Base-by-base conservation (phyloP, 2,329 filamentous ascomycete genomes). In the Calonectria hawksworthii region DNA sequence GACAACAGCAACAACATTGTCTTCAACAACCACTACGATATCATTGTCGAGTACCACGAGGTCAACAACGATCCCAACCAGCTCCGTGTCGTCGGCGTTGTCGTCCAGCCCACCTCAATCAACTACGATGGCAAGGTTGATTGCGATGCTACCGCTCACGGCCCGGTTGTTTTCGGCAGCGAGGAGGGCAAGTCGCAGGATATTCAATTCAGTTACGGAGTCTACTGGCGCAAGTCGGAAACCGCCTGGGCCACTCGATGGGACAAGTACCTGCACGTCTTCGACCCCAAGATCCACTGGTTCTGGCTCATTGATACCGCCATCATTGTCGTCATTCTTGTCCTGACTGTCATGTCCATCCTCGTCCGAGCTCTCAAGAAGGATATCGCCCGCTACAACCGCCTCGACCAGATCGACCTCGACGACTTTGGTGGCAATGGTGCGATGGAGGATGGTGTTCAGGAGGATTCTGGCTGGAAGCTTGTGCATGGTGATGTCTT, bases 381-480 rank as follows among this genome's bases (percentile, higher is more conserved):
- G 88, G 97, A 99, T 83, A 98, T 99, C 85, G 95, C 96, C 36
- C 91, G 97, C 70, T 99, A 99, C 88, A 99, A 99, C 87, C 93
- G 96, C 41, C 90, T 99, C 50, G 96, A 99, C 82, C 93, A 95
- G 83, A 95, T 98, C 85, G 95, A 94, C 79, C 89, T 99, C 41
- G 96, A 98, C 75, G 96, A 99, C 83, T 89, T 99, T 44, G 94
- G 94, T 51, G 95, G 94, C 51, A 95, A 93, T 3, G 94, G 92
- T 50, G 93, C 90, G 13, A 89, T 96, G 8, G 96, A 98, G 79
- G 96, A 99, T 81, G 96, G 96, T 41, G 95, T 99, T 0, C 96
- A 98, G 84, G 97, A 99, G 83, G 97, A 99, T 85, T 98, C 96
- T 13, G 97, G 97, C 75, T 99, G 97, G 97, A 99, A 99, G 86